Evolutionary conservation across 2,329 filamentous ascomycete species (phyloP).

Genomic region (Nannizzia gypsea): DNA sequence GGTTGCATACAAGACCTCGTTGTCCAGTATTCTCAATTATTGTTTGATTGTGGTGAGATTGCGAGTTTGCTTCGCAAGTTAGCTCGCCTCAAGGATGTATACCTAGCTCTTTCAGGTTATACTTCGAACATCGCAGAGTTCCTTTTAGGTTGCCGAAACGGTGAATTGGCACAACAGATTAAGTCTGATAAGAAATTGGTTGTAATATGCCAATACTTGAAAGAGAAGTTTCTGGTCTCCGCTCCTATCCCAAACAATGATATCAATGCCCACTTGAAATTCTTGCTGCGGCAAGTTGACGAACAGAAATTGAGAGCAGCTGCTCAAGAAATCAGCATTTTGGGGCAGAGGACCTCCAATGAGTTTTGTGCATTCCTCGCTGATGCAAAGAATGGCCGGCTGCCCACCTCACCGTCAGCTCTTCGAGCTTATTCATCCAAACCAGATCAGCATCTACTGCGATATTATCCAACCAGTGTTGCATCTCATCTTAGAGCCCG

Average conservation of each 20-base stretch:
- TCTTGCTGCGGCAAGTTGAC: neutral
- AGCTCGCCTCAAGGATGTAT: neutral
- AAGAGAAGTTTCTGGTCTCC: neutral
- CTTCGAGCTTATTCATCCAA: conserved; percentile 7
- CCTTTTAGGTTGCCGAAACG: neutral
- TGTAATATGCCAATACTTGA: neutral
- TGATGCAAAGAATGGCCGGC: conserved; percentile 15
- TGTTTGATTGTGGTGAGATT: neutral
- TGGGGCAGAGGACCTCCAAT: conserved; percentile 14
- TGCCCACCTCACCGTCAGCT: conserved; percentile 14
- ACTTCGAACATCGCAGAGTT: neutral
- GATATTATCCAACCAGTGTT: neutral
- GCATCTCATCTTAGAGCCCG: conserved; percentile 21
- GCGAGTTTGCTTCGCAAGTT: neutral
- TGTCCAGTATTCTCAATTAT: neutral
- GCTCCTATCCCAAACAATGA: neutral
- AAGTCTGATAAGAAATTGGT: neutral
- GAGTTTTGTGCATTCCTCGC: conserved; percentile 18
- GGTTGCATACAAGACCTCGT: conserved; percentile 14
- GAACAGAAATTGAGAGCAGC: neutral
- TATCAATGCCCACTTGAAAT: neutral
- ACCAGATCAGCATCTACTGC: neutral
- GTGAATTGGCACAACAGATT: neutral
- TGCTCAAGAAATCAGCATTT: neutral
- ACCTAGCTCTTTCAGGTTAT: neutral